These are phyloP conservation scores for Exophiala alcalophila DNA, from an alignment of 2,329 filamentous ascomycete species.

Conservation along the genomic window DNA sequence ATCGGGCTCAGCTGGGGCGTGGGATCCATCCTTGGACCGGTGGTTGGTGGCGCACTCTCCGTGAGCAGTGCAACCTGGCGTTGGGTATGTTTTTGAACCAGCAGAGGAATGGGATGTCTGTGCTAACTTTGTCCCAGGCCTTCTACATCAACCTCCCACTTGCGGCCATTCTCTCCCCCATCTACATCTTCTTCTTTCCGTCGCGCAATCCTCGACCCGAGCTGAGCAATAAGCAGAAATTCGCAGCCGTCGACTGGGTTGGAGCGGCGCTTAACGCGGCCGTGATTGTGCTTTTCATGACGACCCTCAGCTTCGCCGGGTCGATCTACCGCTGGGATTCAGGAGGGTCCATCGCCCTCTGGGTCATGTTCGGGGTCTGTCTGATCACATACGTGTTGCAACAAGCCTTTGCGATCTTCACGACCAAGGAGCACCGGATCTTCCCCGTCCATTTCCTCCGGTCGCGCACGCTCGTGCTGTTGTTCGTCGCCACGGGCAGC, in stretches of 20 bases:
- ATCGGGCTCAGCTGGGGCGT: slow-evolving; percentile 38
- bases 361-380: slow-evolving; percentile 47
- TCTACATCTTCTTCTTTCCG: slow-evolving; percentile 46
- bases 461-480: slow-evolving; percentile 38
- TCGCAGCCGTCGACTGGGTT: slow-evolving; percentile 45
- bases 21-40: slow-evolving; percentile 39
- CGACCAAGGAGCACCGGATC: slow-evolving; percentile 43
- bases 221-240: slow-evolving; percentile 26
- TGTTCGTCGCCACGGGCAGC: slow-evolving; percentile 44
- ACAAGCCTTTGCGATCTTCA: slow-evolving; percentile 47
- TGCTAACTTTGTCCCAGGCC: slow-evolving; percentile 34
- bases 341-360: slow-evolving; percentile 46
- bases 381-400: slow-evolving; percentile 47
- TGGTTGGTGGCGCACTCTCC: slow-evolving; percentile 40
- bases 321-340: slow-evolving; percentile 49
- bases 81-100: no score
- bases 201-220: slow-evolving; percentile 30
- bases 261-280: slow-evolving; percentile 47
- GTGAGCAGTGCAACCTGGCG: slow-evolving; percentile 3
- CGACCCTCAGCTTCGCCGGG: slow-evolving; percentile 55
- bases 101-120: no score
- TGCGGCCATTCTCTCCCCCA: slow-evolving; percentile 44
- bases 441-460: slow-evolving; percentile 51
- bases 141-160: slow-evolving; percentile 58
- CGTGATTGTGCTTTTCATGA: slow-evolving; percentile 42